A percentile compares a stretch with the other conserved stretches of the same genome.
Evolutionary conservation across 140 eudicot species (phyloP).

Genomic region (Senecio squalidus): DNA sequence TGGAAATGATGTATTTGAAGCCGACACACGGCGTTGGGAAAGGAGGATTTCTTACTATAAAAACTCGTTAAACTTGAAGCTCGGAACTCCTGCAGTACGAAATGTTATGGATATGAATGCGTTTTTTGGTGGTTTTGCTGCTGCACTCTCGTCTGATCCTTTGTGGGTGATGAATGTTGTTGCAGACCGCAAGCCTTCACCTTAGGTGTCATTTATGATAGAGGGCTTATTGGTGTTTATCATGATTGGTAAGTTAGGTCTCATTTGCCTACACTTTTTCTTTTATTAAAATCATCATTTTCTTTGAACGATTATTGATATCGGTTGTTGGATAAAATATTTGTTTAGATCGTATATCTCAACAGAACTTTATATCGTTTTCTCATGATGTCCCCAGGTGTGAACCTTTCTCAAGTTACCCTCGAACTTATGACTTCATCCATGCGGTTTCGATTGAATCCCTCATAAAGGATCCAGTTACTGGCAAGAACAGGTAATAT

Average conservation of each 20-base stretch:
- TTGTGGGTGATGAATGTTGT: constrained; percentile 99
- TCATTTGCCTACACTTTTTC: background rate
- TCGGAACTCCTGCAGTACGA: constrained; percentile 83
- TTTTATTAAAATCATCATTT: background rate
- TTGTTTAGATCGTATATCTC: background rate
- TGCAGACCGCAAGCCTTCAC: constrained; percentile 74
- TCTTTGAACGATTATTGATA: too few species aligned
- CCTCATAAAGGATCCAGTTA: constrained; percentile 56
- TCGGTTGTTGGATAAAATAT: constrained; percentile 2
- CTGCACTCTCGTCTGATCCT: constrained; percentile 74
- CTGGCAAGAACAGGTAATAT: constrained; percentile 76
- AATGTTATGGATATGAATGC: constrained; percentile 98
- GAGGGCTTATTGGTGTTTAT: constrained; percentile 91
- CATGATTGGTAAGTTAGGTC: constrained; percentile 81
- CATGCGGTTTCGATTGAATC: constrained; percentile 76
- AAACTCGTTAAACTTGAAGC: constrained; percentile 61
- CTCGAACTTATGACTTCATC: constrained; percentile 90
- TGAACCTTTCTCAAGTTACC: constrained; percentile 98
- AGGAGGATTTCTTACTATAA: constrained; percentile 79
- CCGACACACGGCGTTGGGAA: constrained; percentile 83
- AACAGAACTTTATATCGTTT: background rate
- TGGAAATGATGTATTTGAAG: constrained; percentile 83
- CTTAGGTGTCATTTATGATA: constrained; percentile 77
- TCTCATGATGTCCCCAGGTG: constrained; percentile 48
- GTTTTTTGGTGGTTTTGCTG: constrained; percentile 95